Base-by-base conservation (phyloP, 371 early-diverging fungal genomes). In the Mortierella sp. region DNA sequence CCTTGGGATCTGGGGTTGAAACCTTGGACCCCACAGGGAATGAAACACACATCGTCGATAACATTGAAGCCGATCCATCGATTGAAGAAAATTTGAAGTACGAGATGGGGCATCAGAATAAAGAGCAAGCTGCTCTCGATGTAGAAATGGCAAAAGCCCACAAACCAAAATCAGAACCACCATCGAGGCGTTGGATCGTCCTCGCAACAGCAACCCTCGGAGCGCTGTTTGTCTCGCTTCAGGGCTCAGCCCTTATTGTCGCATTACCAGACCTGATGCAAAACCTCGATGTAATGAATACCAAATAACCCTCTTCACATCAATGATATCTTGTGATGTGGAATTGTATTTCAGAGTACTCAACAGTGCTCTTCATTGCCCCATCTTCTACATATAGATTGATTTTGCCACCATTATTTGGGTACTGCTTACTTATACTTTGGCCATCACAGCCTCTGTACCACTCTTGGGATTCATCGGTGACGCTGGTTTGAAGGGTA, bases 341-440 rank as follows among this genome's bases (percentile, higher is more conserved):
- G 15, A 43, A 15, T 3, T 43, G n/a, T 50, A 7, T 50, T 21
- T n/a, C 50, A n/a, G 50, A 50, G 13, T 50, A 50, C 50, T 50
- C n/a, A 50, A 13, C 5, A 50, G 16, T n/a, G 13, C 16, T 16
- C n/a, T n/a, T 50, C 7, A 16, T 8, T n/a, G 16, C n/a, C 50
- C 7, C 8, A 50, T n/a, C 16, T n/a, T 50, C 45, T 45, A 45
- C 16, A 9, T 50, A 73, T 50, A 73, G 71, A 75, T 80, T 24
- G 64, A 67, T 33, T 80, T 76, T 59, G 70, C 76, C n/a, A 75
- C 72, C 24, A 80, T 80, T 45, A 80, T 80, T 45, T 74, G 76
- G 76, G 76, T 74, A 4, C 53, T 76, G 16, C 45, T 80, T 50
- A 75, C 80, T 19, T 76, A 76, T 47, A 75, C 76, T 47, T 53